Evolutionary conservation across 306 rosid species (phyloP), one percentile per base, ranked within the genome.

Genomic region (Citrullus mucosospermus): DNA sequence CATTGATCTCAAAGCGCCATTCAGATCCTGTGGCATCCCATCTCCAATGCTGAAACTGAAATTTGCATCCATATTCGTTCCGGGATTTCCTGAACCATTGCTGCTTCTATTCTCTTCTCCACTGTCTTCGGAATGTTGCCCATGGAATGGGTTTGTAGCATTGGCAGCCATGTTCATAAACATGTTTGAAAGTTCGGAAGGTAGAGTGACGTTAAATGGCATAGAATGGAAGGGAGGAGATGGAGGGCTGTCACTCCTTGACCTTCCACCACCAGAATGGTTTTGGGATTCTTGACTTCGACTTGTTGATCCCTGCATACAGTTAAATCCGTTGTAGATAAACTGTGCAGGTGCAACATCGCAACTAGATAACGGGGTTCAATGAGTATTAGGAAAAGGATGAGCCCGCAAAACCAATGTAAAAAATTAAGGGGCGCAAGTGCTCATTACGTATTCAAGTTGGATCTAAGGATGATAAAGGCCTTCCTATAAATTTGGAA

Each of bases 81-180:
- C 89, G 0, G 92, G 88, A 58, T 90, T 92, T 43, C 81, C 65
- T 28, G 55, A 76, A 51, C 88, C 88, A 54, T 78, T 54, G 9
- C 25, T 48, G 44, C 80, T 62, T 78, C 56, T n/a, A 46, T 78
- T 84, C 50, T 82, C 88, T 75, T 78, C 88, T 59, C 82, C 85
- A 54, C 81, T 12, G 78, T 82, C 89, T 55, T 76, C 87, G 80
- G 88, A 18, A 73, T 83, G 85, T 59, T 86, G 86, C 63, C 90
- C 91, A 16, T 85, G 91, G 73, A 67, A 51, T 6, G 84, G 75
- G 82, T 83, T 85, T 4, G 85, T 73, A 7, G 81, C 75, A 22
- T 83, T 86, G 16, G 85, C 54, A 20, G 96, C 86, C 54, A 91
- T 86, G 86, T 87, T 89, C 91, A 77, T 92, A 53, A 95, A 86